Base-by-base conservation (phyloP, 495 filamentous ascomycete species). In the Aspergillus ostianus region DNA sequence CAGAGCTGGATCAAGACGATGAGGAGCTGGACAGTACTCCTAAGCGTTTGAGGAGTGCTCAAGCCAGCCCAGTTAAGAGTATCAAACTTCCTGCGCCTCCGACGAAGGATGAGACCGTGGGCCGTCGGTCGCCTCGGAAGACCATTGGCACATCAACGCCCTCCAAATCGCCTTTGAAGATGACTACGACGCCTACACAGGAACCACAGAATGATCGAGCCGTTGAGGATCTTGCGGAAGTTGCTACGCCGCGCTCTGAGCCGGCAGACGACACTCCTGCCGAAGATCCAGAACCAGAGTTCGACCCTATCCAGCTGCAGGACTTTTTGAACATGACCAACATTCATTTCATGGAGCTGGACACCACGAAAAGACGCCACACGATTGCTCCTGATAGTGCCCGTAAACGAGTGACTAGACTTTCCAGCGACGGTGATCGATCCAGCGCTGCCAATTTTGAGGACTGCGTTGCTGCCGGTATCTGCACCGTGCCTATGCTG, bases 321-420 rank as follows among this genome's bases (percentile, higher is more conserved):
- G 88, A 96, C 44, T 98, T 98, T 74, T 75, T 98, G 49, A 90
- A 97, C 64, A 85, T 97, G 84, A 97, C 94, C 6, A 91, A 87
- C 58, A 96, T 98, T 64, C 90, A 92, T 45, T 98, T 98, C 75
- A 96, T 98, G 88, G 95, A 98, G 67, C 80, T 97, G 27, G 88
- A 83, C 2, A 97, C 90, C 2, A 97, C 93, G 0, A 98, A 97
- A 71, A 80, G 94, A 61, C 81, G 94, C 48, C 89, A 93, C 67
- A 98, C 94, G 0, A 84, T 87, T 32, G 91, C 83, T 2, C 87
- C 88, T 18, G 79, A 80, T 55, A 72, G 72, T 69, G 73, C 68
- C 51, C 73, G 62, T 27, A 78, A 70, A 72, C 81, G 71, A 66
- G 70, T 58, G 23, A 64, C 60, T 27, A 62, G 76, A 49, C 61